Evolutionary conservation across 148 eudicot species (phyloP).

Genomic region (Nepenthes mirabilis): DNA sequence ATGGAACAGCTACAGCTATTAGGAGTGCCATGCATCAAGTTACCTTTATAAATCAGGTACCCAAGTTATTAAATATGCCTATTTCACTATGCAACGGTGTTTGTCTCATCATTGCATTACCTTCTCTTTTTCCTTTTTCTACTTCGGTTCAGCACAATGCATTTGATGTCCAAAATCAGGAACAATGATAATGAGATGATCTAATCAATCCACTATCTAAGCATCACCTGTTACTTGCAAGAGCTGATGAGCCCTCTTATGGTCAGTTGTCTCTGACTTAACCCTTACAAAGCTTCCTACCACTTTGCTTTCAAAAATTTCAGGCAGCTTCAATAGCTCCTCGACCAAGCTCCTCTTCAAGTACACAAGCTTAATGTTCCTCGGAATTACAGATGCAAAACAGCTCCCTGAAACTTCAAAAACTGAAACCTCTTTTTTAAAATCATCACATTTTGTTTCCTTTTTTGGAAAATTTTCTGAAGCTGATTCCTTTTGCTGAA

Average conservation of each 20-base stretch:
- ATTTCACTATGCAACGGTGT: too few relatives aligned
- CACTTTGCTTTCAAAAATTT: conserved; percentile 53
- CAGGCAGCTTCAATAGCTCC: conserved; percentile 39
- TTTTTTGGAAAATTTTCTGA: conserved; percentile 17
- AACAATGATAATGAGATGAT: background rate
- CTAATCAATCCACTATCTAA: background rate
- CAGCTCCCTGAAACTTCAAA: conserved; percentile 18
- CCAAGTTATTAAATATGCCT: too few relatives aligned
- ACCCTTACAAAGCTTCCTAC: conserved; percentile 77
- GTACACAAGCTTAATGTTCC: conserved; percentile 69
- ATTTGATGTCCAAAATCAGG: background rate
- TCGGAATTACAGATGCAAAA: conserved; percentile 48
- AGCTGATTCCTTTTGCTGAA: background rate
- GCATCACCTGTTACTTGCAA: conserved; percentile 63
- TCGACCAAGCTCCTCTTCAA: conserved; percentile 57
- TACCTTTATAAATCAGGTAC: too few relatives aligned
- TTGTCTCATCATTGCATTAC: too few relatives aligned
- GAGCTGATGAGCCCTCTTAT: conserved; percentile 38
- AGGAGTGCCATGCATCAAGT: too few relatives aligned
- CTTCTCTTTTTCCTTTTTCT: too few relatives aligned
- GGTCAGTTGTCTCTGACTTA: conserved; percentile 40
- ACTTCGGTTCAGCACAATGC: too few relatives aligned
- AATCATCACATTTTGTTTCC: conserved; percentile 11
- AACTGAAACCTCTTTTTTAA: conserved; percentile 13
- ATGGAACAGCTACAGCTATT: too few relatives aligned